phyloP scores from a whole-genome alignment of 164 flowering plant genomes.

The Cinnamomum micranthum region DNA sequence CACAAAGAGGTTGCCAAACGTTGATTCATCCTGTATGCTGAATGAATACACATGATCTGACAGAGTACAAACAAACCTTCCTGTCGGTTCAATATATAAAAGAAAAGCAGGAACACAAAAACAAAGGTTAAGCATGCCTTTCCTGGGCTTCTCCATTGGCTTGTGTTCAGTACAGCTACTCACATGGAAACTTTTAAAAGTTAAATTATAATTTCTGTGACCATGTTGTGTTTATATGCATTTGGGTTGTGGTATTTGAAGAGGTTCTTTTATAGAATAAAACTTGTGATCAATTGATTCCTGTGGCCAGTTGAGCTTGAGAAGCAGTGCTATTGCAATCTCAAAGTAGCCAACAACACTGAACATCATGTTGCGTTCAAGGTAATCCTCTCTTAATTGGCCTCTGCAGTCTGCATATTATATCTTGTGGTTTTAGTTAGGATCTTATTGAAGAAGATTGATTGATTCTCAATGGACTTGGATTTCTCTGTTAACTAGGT shows the following conservation, averaged over 20 bases:
- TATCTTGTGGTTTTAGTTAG: too few relatives aligned
- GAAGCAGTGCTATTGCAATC: conserved; percentile 78
- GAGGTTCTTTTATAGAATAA: neutral
- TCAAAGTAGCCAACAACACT: conserved; percentile 73
- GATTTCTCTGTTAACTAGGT: conserved; percentile 39
- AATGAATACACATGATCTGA: too few relatives aligned
- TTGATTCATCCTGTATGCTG: too few relatives aligned
- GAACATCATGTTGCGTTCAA: conserved; percentile 89
- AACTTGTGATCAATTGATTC: conserved; percentile 8
- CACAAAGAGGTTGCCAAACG: too few relatives aligned
- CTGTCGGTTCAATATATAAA: too few relatives aligned
- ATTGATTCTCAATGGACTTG: neutral
- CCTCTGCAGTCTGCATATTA: neutral
- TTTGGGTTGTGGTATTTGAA: neutral
- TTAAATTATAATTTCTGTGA: too few relatives aligned
- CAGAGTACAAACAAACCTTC: too few relatives aligned
- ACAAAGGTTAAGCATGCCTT: too few relatives aligned
- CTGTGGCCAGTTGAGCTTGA: conserved; percentile 78
- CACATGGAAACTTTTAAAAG: too few relatives aligned
- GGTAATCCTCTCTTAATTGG: conserved; percentile 34
- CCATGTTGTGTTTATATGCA: neutral
- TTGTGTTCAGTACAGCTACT: too few relatives aligned
- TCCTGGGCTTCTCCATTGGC: too few relatives aligned
- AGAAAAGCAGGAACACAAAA: too few relatives aligned
- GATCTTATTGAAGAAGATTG: neutral